Percentiles rank a stretch among this genome's conserved stretches.
Conservation (phyloP, 116 monocot genomes). For the Cymodocea nodosa region DNA sequence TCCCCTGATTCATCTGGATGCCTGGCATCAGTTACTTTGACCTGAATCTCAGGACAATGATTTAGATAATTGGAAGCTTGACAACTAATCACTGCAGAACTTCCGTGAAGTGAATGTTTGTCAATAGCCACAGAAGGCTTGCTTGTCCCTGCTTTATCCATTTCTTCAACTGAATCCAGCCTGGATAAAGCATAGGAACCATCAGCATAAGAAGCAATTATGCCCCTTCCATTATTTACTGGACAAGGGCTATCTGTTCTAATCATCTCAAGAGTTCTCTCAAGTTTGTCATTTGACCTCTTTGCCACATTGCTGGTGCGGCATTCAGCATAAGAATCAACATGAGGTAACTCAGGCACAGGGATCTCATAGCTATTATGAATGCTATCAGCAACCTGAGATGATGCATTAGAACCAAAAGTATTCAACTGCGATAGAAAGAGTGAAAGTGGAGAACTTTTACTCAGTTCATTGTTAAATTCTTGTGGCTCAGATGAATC, state of each 20-base stretch:
- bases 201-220: constrained; percentile 12
- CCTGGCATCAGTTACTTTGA: constrained; percentile 9
- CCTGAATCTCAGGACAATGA: background rate
- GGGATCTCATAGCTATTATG: constrained; percentile 17
- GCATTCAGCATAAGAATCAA: constrained; percentile 21
- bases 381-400: constrained; percentile 19
- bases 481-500: constrained; percentile 18
- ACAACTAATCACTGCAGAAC: background rate
- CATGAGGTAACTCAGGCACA: constrained; percentile 10
- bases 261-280: constrained; percentile 11
- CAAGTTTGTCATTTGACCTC: constrained; percentile 11
- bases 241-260: constrained; percentile 10
- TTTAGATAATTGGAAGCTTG: background rate
- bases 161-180: constrained; percentile 10
- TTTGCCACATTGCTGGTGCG: constrained; percentile 7
- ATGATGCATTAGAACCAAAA: constrained; percentile 29
- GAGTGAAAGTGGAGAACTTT: constrained; percentile 47
- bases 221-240: constrained; percentile 11
- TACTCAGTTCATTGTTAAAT: constrained; percentile 18
- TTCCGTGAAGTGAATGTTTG: constrained; percentile 3
- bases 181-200: constrained; percentile 3
- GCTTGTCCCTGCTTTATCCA: constrained; percentile 9
- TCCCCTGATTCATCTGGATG: constrained; percentile 13
- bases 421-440: constrained; percentile 62
- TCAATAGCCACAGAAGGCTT: constrained; percentile 1